phyloP scores from a whole-genome alignment of 2,329 filamentous ascomycete species.

The Neurospora crassa region DNA sequence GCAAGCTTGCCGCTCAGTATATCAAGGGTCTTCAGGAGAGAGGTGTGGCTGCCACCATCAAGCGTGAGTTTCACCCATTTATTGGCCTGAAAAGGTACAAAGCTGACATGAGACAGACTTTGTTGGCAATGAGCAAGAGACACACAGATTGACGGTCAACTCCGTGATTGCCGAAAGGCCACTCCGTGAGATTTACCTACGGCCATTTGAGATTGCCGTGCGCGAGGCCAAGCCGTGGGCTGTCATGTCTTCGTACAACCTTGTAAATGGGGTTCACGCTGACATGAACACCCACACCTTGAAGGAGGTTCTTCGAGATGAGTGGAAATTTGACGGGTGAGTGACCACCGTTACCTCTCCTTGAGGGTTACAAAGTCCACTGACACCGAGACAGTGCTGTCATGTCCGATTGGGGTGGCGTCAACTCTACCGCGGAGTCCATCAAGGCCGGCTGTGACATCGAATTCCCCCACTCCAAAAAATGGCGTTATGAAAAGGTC shows the following conservation, averaged over 20 bases:
- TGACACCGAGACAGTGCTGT: slow-evolving; percentile 32
- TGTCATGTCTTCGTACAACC: slow-evolving; percentile 60
- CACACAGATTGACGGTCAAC: slow-evolving; percentile 54
- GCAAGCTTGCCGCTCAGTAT: slow-evolving; percentile 62
- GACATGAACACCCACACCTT: slow-evolving; percentile 47
- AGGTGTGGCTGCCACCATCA: slow-evolving; percentile 67
- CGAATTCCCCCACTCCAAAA: slow-evolving; percentile 47
- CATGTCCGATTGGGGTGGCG: slow-evolving; percentile 50
- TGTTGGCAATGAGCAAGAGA: slow-evolving; percentile 66
- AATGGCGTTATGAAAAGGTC: slow-evolving; percentile 49
- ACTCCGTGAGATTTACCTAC: slow-evolving; percentile 62
- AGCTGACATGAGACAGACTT: slow-evolving; percentile 37
- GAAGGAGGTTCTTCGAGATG: slow-evolving; percentile 47
- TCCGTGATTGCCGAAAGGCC: slow-evolving; percentile 55
- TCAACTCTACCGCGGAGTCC: slow-evolving; percentile 46
- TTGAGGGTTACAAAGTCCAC: slow-evolving; percentile 12
- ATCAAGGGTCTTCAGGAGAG: slow-evolving; percentile 65
- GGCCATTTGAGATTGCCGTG: slow-evolving; percentile 64
- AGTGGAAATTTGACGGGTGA: slow-evolving; percentile 54
- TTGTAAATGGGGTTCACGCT: slow-evolving; percentile 53
- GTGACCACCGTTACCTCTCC: slow-evolving; percentile 8
- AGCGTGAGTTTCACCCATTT: slow-evolving; percentile 42
- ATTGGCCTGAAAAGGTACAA: neutral
- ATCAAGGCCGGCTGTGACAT: slow-evolving; percentile 47
- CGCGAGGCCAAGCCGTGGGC: slow-evolving; percentile 61